A percentile compares a stretch with the other conserved stretches of the same genome.
Evolutionary conservation across 1,284 basidiomycete genomes (phyloP).

Genomic region (Sporisorium graminicola): DNA sequence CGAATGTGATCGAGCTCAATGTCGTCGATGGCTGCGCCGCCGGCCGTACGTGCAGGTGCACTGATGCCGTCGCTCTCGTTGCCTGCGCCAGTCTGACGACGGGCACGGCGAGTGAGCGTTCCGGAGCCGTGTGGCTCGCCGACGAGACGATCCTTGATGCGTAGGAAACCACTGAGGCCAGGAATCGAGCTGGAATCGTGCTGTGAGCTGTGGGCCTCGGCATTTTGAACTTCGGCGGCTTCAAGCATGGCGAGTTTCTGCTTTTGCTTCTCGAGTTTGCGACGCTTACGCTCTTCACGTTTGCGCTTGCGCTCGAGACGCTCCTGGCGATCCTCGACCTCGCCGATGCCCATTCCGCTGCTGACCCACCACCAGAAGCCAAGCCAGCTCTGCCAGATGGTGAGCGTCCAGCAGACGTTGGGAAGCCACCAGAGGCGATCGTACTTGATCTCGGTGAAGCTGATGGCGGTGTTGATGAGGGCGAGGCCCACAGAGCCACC

Average conservation of each 20-base stretch:
- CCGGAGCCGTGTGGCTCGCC: constrained; percentile 27
- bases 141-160: constrained; percentile 48
- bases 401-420: constrained; percentile 65
- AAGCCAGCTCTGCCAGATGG: constrained; percentile 69
- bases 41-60: constrained; percentile 2
- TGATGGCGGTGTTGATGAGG: constrained; percentile 64
- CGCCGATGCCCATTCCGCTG: constrained; percentile 69
- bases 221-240: constrained; percentile 24
- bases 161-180: constrained; percentile 46
- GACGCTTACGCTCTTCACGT: constrained; percentile 49
- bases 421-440: constrained; percentile 69
- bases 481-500: constrained; percentile 69
- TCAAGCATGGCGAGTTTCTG: constrained; percentile 39
- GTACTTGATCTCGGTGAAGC: constrained; percentile 66
- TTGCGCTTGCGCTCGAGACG: constrained; percentile 52
- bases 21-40: constrained; percentile 23
- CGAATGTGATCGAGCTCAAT: constrained; percentile 47
- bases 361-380: constrained; percentile 70
- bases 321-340: constrained; percentile 67
- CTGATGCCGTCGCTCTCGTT: constrained; percentile 19
- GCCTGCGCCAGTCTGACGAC: constrained; percentile 19
- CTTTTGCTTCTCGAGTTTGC: constrained; percentile 52
- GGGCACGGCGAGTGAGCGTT: constrained; percentile 38
- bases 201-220: constrained; percentile 42
- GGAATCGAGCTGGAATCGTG: constrained; percentile 51